Evolutionary conservation across 2,329 filamentous ascomycete species (phyloP), one percentile per base, ranked within the genome.

Genomic region (Penicillium polonicum): DNA sequence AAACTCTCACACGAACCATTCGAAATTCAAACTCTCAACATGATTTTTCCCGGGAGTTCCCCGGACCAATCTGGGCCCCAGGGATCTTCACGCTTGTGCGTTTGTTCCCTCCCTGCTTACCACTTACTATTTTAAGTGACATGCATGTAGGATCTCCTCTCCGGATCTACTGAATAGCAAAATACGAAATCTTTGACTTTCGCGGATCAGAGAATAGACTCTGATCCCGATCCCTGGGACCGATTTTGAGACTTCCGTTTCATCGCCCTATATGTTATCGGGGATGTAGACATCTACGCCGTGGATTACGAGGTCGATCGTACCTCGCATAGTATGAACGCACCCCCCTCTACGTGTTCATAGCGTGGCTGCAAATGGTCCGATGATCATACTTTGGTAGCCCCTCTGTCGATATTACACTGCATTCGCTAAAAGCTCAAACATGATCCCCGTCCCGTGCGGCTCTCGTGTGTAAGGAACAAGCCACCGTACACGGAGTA

Each of bases 1-100:
- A 59, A 41, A 23, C 51, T 45, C 51, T 60, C 44, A 48, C 56
- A 66, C 53, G 60, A 66, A 66, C 64, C 57, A 61, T 61, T 65
- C 27, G 23, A 56, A 48, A 48, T 60, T 33, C 53, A 51, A 60
- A 60, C 56, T 38, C 50, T 52, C 15, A 38, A 52, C 31, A 12
- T 12, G 21, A 27, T 17, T 38, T 27, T 15, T 51, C 63, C 58
- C 63, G 63, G 23, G 6, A 25, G 57, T 63, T 62, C 57, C 61
- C 63, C 58, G 60, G 59, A 48, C 59, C 57, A 62, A 59, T 57
- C 54, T 38, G 35, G 31, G 15, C 54, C 36, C 33, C 13, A 52
- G 25, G 23, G 62, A 65, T 63, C 60, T 52, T 45, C 59, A 13
- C 21, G 23, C 17, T 35, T 55, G 42, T 45, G 25, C 52, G 55